These are phyloP conservation scores for Candida ulmi DNA, from an alignment of 805 yeast genomes.

Conservation along the genomic window DNA sequence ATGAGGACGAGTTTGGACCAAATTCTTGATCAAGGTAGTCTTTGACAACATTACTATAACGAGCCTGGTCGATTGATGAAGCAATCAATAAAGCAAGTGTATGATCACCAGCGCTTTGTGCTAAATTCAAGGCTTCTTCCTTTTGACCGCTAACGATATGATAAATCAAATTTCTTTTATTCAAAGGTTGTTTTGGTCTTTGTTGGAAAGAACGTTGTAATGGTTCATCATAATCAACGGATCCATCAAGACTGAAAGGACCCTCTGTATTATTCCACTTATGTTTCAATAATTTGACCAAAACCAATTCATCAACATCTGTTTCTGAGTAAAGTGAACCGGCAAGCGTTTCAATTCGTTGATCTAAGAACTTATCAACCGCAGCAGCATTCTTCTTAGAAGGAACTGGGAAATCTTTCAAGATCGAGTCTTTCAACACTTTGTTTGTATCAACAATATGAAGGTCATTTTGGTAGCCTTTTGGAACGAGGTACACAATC, in stretches of 20 bases:
- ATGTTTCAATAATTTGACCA: slow-evolving; percentile 28
- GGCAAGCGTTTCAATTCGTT: slow-evolving; percentile 8
- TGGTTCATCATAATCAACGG: slow-evolving; percentile 13
- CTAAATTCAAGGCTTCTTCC: slow-evolving; percentile 56
- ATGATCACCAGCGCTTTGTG: slow-evolving; percentile 65
- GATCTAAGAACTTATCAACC: slow-evolving; percentile 22
- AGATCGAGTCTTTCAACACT: slow-evolving; percentile 26
- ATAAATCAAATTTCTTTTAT: slow-evolving; percentile 41
- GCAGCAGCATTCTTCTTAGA: slow-evolving; percentile 24
- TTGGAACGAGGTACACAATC: slow-evolving; percentile 36
- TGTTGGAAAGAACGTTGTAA: slow-evolving; percentile 1
- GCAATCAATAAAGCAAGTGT: slow-evolving; percentile 72
- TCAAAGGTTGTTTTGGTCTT: slow-evolving; percentile 20
- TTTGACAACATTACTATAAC: slow-evolving; percentile 52
- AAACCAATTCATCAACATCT: slow-evolving; percentile 69
- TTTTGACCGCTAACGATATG: slow-evolving; percentile 61
- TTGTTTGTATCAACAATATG: slow-evolving; percentile 30
- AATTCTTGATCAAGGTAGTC: slow-evolving; percentile 47
- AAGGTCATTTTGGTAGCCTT: slow-evolving; percentile 21
- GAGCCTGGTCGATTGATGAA: slow-evolving; percentile 55
- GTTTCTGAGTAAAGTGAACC: slow-evolving; percentile 31
- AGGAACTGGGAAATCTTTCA: slow-evolving; percentile 31
- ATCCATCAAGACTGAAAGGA: slow-evolving; percentile 17
- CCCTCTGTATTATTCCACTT: slow-evolving; percentile 13
- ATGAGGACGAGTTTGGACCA: slow-evolving; percentile 40